phyloP scores from a whole-genome alignment of 140 eudicot genomes.

The Cichorium intybus region DNA sequence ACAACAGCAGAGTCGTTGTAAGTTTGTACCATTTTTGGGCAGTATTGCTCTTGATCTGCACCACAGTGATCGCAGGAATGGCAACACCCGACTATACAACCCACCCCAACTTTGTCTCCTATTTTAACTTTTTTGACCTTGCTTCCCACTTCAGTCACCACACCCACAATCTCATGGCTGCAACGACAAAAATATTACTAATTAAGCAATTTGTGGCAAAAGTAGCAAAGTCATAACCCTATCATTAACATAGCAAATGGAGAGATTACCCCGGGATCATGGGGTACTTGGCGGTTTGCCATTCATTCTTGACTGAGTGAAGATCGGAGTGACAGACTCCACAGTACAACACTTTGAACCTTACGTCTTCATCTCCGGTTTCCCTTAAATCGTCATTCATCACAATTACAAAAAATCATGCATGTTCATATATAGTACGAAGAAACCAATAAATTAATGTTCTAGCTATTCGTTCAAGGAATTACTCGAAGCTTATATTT shows the following conservation, averaged over 20 bases:
- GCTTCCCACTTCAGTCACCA: conserved; percentile 30
- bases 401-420: neutral
- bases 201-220: neutral
- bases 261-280: conserved; percentile 43
- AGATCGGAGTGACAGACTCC: conserved; percentile 52
- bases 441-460: too few relatives aligned
- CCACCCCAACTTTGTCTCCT: conserved; percentile 42
- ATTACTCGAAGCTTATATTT: too few relatives aligned
- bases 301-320: conserved; percentile 39
- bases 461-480: too few relatives aligned
- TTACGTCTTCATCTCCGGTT: conserved; percentile 31
- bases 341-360: conserved; percentile 32
- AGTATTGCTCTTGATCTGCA: conserved; percentile 36
- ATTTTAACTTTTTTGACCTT: conserved; percentile 38
- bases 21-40: conserved; percentile 24
- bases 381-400: conserved; percentile 18
- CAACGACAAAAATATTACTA: neutral
- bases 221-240: neutral
- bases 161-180: conserved; percentile 25
- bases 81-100: conserved; percentile 39
- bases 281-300: conserved; percentile 39
- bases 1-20: conserved; percentile 12
- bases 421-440: too few relatives aligned
- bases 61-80: conserved; percentile 37
- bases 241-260: neutral